Evolutionary conservation across 2,329 filamentous ascomycete species (phyloP), one percentile per base, ranked within the genome.

Genomic region (Talaromyces sp.): DNA sequence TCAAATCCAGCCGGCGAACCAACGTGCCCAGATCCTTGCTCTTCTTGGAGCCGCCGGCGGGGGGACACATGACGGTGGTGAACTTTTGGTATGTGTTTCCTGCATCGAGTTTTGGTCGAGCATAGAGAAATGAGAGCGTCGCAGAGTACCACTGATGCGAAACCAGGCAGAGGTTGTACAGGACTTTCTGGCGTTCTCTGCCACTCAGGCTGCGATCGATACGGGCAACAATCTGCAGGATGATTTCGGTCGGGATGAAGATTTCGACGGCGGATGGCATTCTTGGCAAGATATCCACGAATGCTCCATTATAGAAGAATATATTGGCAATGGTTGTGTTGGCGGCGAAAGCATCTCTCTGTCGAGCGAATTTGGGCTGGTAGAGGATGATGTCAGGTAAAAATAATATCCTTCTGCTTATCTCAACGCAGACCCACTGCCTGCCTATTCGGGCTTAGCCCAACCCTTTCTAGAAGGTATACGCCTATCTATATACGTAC

Each of bases 141-240:
- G 79, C 77, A 4, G 77, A 74, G 66, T 87, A 85, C 84, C 84
- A 87, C 63, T 84, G 79, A 31, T 75, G 79, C 3, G 76, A 82
- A 6, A 83, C 73, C 8, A 82, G 72, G 65, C 81, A 83, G 68
- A 82, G 83, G 3, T 77, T 75, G 58, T 79, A 75, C 17, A 88
- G 72, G 2, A 75, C 75, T 8, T 63, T 54, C 68, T 86, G 84
- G 3, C 76, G 73, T 46, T 68, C 48, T 29, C 57, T 19, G 9
- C 46, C 68, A 43, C 26, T 41, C 35, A 61, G 41, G 50, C 56
- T 56, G 55, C 56, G 55, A n/a, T 58, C 59, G 21, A 61, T 29
- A 8, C 50, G 38, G 19, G 51, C 32, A 19, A 61, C 56, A 41
- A 61, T 58, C 52, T 61, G 59, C 31, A 61, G 51, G 51, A 61